Percentiles rank a stretch among this genome's conserved stretches.
Evolutionary conservation across 805 yeast species (phyloP).

Genomic region (Teunomyces atbi): DNA sequence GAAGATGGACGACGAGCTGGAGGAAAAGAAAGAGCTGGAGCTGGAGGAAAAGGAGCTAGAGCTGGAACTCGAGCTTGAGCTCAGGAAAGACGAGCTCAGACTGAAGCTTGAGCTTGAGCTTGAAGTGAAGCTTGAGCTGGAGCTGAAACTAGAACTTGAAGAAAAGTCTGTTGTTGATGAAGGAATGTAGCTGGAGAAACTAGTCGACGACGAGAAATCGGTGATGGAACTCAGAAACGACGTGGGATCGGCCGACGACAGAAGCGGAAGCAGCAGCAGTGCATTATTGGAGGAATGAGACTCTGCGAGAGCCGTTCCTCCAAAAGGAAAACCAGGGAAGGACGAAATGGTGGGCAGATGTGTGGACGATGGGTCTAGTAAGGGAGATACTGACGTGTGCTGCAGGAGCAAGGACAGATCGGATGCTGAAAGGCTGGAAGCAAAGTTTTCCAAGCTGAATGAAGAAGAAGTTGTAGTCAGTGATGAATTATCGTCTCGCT

Average conservation of each 20-base stretch:
- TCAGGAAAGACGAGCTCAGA: not conserved
- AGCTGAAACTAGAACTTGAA: not conserved
- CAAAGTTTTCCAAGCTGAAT: not conserved
- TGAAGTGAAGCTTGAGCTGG: conserved; percentile 2
- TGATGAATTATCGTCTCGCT: not conserved
- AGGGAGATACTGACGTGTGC: not conserved
- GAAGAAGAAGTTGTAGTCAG: not conserved
- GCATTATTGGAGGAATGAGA: not conserved
- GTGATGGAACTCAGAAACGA: not conserved
- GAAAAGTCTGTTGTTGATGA: conserved; percentile 1
- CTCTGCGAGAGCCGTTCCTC: not conserved
- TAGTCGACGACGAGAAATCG: not conserved
- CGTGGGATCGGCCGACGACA: conserved; percentile 2
- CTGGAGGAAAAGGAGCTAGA: not conserved
- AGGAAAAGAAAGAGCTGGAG: conserved; percentile 3
- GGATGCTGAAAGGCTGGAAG: not conserved
- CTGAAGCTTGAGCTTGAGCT: not conserved
- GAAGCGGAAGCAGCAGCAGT: conserved; percentile 2
- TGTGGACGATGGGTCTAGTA: conserved; percentile 2
- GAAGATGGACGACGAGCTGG: conserved; percentile 5
- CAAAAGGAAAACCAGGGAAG: not conserved
- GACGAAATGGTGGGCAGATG: conserved; percentile 8
- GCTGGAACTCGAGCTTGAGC: not conserved
- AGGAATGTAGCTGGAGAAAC: not conserved
- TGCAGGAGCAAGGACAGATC: no score